These are phyloP conservation scores for Collybia nuda DNA, from an alignment of 768 basidiomycete species.

Conservation along the genomic window DNA sequence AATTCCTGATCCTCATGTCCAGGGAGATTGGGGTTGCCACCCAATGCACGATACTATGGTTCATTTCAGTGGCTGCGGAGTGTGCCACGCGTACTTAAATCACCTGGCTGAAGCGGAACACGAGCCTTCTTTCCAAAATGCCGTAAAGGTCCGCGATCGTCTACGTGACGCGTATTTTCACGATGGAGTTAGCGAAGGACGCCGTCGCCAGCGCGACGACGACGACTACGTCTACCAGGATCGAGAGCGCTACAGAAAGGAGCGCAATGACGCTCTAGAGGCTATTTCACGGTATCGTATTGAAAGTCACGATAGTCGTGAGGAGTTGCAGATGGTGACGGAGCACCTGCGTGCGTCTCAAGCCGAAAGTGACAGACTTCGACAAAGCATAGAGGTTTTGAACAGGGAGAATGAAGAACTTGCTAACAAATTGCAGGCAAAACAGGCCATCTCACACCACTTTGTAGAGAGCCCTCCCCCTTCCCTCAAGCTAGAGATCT, in stretches of 20 bases:
- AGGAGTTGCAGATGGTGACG: slow-evolving; percentile 21
- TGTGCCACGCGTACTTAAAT: slow-evolving; percentile 37
- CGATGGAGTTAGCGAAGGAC: slow-evolving; percentile 39
- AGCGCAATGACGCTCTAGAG: slow-evolving; percentile 34
- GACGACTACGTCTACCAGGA: slow-evolving; percentile 31
- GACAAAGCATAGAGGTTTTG: slow-evolving; percentile 20
- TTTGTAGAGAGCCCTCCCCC: not conserved
- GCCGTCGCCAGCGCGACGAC: slow-evolving; percentile 38
- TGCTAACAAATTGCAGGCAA: slow-evolving; percentile 4
- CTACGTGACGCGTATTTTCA: slow-evolving; percentile 35
- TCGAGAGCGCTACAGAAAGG: slow-evolving; percentile 29
- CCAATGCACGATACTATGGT: slow-evolving; percentile 35
- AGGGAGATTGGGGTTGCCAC: slow-evolving; percentile 34
- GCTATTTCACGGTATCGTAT: slow-evolving; percentile 22
- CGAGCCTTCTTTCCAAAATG: slow-evolving; percentile 38
- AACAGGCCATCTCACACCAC: not conserved
- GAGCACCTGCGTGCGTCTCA: slow-evolving; percentile 29
- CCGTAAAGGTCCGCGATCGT: slow-evolving; percentile 36
- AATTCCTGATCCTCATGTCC: slow-evolving; percentile 8
- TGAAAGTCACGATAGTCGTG: slow-evolving; percentile 32
- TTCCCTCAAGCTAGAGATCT: not conserved
- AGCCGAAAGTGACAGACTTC: slow-evolving; percentile 28
- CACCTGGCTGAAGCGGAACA: slow-evolving; percentile 36
- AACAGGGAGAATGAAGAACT: slow-evolving; percentile 4
- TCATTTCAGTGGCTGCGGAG: slow-evolving; percentile 36